phyloP scores from a whole-genome alignment of 257 asterid species.

The Solanum piurae region DNA sequence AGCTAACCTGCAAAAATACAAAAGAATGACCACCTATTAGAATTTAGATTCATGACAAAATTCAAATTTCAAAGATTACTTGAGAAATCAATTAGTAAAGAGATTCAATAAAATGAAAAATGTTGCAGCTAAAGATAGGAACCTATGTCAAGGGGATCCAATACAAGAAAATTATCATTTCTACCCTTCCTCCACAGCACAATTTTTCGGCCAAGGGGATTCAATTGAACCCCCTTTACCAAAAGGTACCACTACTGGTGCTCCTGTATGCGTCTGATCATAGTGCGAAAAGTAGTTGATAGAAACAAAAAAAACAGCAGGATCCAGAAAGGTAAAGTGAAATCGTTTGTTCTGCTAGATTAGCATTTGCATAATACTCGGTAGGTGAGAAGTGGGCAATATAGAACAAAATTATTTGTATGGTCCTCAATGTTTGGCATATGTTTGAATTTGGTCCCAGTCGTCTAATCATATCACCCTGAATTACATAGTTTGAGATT shows the following conservation, averaged over 20 bases:
- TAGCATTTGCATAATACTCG: not conserved
- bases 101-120: not conserved
- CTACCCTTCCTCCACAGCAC: not conserved
- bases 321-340: not conserved
- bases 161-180: not conserved
- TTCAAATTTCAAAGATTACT: not conserved
- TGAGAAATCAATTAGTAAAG: not conserved
- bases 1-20: conserved; percentile 18
- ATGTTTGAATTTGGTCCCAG: not conserved
- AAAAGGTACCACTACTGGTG: not conserved
- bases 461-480: not conserved
- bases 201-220: not conserved
- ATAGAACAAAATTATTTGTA: not conserved
- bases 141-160: not conserved
- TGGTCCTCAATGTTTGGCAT: not conserved
- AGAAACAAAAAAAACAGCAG: not conserved
- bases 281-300: not conserved
- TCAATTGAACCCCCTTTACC: not conserved
- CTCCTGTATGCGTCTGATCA: not conserved
- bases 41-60: not conserved
- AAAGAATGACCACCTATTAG: not conserved
- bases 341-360: not conserved
- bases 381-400: not conserved
- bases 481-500: not conserved
- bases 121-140: not conserved